These are phyloP conservation scores for Jimgerdemannia lactiflua DNA, from an alignment of 192 early-diverging fungal species.

Conservation along the genomic window DNA sequence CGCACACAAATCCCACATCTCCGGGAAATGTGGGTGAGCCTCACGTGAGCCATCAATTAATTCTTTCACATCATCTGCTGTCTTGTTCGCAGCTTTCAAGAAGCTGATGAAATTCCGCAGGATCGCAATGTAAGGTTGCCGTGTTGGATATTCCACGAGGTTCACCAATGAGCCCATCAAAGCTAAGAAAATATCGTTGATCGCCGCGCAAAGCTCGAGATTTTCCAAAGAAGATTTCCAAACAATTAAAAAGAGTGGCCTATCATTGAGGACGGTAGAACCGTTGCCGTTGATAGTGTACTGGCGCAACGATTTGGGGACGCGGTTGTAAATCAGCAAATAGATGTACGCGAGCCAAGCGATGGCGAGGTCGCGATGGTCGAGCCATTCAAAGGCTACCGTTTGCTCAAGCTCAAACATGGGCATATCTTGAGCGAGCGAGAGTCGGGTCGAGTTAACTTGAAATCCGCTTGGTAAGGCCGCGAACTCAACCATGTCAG, in stretches of 20 bases:
- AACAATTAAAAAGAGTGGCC: background rate
- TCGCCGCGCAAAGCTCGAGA: background rate
- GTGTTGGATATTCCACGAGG: background rate
- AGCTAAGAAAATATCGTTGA: background rate
- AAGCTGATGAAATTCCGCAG: background rate
- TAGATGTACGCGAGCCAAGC: background rate
- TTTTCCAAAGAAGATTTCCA: background rate
- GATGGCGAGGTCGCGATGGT: background rate
- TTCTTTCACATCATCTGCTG: background rate
- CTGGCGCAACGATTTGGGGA: background rate
- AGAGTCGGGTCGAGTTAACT: background rate
- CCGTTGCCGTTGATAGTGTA: background rate
- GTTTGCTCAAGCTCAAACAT: background rate
- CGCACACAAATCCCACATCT: background rate
- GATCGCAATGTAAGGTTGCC: background rate
- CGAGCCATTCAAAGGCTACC: background rate
- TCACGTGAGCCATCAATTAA: background rate
- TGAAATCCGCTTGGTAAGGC: background rate
- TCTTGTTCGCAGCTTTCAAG: background rate
- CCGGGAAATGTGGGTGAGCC: background rate
- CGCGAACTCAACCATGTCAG: background rate
- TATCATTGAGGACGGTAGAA: background rate
- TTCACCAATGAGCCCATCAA: background rate
- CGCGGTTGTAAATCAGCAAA: background rate
- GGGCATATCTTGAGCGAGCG: background rate